Percentiles rank a stretch among this genome's conserved stretches.
Evolutionary conservation across 2,329 filamentous ascomycete genomes (phyloP).

Genomic region (Dothistroma pini): DNA sequence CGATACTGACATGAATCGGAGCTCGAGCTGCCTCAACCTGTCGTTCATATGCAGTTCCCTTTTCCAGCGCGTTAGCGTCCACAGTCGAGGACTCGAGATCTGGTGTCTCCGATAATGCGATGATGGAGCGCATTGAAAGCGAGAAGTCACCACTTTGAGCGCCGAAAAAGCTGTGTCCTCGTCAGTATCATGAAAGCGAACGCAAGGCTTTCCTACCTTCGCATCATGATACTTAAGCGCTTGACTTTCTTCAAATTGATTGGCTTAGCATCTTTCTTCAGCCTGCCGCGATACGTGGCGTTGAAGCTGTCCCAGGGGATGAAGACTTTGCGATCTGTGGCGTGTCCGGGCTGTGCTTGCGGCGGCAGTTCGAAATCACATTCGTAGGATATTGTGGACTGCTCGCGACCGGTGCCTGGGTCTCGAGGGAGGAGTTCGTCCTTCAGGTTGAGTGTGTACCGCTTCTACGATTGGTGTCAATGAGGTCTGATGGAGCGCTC

Average conservation of each 20-base stretch:
- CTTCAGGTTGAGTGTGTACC: constrained; percentile 72
- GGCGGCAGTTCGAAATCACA: constrained; percentile 56
- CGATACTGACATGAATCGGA: background rate
- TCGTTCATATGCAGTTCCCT: constrained; percentile 4
- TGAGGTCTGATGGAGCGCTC: background rate
- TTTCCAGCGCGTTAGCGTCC: constrained; percentile 12
- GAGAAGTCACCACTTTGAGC: constrained; percentile 66
- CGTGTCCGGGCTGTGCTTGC: constrained; percentile 25
- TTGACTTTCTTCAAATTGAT: constrained; percentile 60
- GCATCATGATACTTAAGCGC: constrained; percentile 72
- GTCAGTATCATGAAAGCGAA: background rate
- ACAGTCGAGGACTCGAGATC: background rate
- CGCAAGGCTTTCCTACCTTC: constrained; percentile 56
- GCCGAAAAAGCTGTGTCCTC: constrained; percentile 64
- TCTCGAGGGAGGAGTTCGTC: constrained; percentile 58
- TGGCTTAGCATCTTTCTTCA: constrained; percentile 56
- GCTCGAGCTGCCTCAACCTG: background rate
- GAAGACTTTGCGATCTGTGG: constrained; percentile 42
- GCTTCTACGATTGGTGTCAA: constrained; percentile 44
- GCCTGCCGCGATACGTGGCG: constrained; percentile 69
- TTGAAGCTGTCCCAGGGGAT: constrained; percentile 64
- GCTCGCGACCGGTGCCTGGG: constrained; percentile 63
- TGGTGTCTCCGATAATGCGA: constrained; percentile 38
- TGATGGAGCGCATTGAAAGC: constrained; percentile 54
- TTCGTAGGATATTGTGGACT: constrained; percentile 70